Conservation (phyloP, 805 yeast species). For the Tetrapisispora namnaoensis region DNA sequence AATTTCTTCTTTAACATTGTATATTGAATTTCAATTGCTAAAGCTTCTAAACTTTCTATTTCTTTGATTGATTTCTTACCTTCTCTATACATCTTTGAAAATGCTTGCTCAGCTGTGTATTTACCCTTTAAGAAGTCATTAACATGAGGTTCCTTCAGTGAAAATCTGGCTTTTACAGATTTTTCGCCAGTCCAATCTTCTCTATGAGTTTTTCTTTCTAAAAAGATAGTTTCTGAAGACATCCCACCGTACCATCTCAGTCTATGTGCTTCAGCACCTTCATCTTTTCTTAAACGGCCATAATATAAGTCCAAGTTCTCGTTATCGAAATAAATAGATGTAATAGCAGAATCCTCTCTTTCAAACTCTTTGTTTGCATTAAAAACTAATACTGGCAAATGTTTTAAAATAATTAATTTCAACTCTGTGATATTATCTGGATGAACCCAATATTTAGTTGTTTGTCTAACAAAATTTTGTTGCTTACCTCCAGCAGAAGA, state of each 20-base stretch:
- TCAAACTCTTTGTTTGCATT: constrained; percentile 93
- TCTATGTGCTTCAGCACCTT: constrained; percentile 98
- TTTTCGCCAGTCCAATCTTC: constrained; percentile 99
- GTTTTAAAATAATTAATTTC: constrained; percentile 84
- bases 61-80: constrained; percentile 83
- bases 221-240: constrained; percentile 84
- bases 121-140: constrained; percentile 77
- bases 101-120: constrained; percentile 79
- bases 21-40: constrained; percentile 90
- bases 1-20: constrained; percentile 71
- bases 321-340: constrained; percentile 93
- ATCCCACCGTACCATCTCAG: constrained; percentile 99
- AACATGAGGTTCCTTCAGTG: constrained; percentile 82
- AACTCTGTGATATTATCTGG: constrained; percentile 96
- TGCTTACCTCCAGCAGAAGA: constrained; percentile 96
- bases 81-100: constrained; percentile 86
- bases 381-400: constrained; percentile 93
- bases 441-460: constrained; percentile 98
- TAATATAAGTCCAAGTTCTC: constrained; percentile 80
- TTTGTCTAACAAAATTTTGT: constrained; percentile 96
- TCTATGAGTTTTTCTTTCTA: constrained; percentile 95
- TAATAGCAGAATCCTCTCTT: constrained; percentile 88
- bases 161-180: constrained; percentile 95
- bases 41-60: constrained; percentile 82
- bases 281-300: constrained; percentile 90